Base-by-base conservation (phyloP, 2,329 filamentous ascomycete genomes). In the Botryotinia narcissicola region DNA sequence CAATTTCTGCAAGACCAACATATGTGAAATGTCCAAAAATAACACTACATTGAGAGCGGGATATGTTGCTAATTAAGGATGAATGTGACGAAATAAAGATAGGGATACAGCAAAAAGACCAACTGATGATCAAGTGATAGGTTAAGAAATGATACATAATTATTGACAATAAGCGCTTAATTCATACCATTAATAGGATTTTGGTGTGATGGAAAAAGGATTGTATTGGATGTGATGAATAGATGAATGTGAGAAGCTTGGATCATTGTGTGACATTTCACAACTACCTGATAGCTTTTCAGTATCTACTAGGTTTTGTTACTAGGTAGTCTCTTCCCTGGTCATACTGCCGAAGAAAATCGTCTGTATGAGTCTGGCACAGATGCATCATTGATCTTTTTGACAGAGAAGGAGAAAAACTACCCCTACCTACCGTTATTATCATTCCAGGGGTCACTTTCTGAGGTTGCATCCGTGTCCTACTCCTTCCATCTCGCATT, bases 1-100 rank as follows among this genome's bases (percentile, higher is more conserved):
- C 22, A n/a, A 69, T 73, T 73, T 29, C 42, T 73, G 71, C 48
- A 69, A 29, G 48, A 32, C 42, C 25, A 69, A 32, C 44, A 48
- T 8, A 29, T 64, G 69, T 48, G 59, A 62, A 32, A 71, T 48
- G 40, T 73, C 71, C 71, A 73, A 73, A 73, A 73, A 73, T 73
- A 73, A 73, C 71, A 59, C 71, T n/a, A 12, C 37, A 40, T 69
- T 69, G 18, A 44, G 63, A 48, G 32, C 63, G 40, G 22, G 10
- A 69, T 66, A 29, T 73, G 71, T 61, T 73, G 71, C 71, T 73
- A 73, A 73, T 73, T 73, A 73, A 51, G 71, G 71, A 69, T 57
- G 22, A 69, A 57, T 69, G 48, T 57, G 37, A 69, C n/a, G 29
- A 42, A 42, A 57, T 69, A n/a, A n/a, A 25, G 25, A 57, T 14